Percentiles rank a stretch among this genome's conserved stretches.
These are phyloP conservation scores for Lactarius psammicola DNA, from an alignment of 768 basidiomycete genomes.

Conservation along the genomic window DNA sequence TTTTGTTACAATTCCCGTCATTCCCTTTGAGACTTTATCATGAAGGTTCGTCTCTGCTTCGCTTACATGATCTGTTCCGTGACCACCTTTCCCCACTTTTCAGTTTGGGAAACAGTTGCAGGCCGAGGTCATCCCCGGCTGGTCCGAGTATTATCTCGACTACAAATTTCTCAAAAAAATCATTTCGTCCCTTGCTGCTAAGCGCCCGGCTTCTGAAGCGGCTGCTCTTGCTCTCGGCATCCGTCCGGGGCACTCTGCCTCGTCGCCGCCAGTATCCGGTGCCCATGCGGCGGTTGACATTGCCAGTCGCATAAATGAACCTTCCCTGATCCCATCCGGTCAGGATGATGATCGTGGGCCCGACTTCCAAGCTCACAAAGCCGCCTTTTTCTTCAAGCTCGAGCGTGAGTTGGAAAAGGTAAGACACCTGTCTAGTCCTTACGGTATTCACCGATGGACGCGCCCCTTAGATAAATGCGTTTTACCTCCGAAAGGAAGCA, in stretches of 20 bases:
- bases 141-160: constrained; percentile 93
- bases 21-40: constrained; percentile 27
- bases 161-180: constrained; percentile 99
- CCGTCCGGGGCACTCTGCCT: constrained; percentile 58
- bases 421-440: background rate
- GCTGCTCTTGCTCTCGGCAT: constrained; percentile 81
- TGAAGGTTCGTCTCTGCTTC: constrained; percentile 34
- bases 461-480: constrained; percentile 80
- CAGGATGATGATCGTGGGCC: constrained; percentile 74
- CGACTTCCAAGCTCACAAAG: constrained; percentile 91
- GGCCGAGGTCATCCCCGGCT: constrained; percentile 94
- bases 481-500: constrained; percentile 96
- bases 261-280: constrained; percentile 34
- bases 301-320: constrained; percentile 41
- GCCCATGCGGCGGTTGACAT: constrained; percentile 33
- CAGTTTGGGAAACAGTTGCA: constrained; percentile 99
- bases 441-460: constrained; percentile 14
- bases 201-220: constrained; percentile 87
- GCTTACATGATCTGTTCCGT: constrained; percentile 7
- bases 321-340: constrained; percentile 61
- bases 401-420: constrained; percentile 98
- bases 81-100: constrained; percentile 17
- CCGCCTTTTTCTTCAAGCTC: constrained; percentile 98
- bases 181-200: constrained; percentile 89
- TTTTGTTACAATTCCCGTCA: constrained; percentile 6